Base-by-base conservation (phyloP, 768 basidiomycete species). In the Punctularia strigosozonata region DNA sequence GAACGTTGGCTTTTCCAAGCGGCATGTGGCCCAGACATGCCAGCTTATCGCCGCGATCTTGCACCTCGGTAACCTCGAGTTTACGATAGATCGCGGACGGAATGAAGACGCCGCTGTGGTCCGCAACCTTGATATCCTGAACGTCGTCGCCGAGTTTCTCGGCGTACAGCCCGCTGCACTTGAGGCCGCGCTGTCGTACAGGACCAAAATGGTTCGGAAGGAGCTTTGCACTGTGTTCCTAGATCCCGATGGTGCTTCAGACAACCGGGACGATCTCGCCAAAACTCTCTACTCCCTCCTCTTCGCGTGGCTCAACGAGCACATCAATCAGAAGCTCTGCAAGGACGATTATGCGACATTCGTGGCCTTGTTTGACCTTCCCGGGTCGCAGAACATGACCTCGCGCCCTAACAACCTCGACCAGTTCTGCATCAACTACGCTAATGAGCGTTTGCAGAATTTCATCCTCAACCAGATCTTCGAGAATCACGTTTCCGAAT, bases 181-280 rank as follows among this genome's bases (percentile, higher is more conserved):
- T 13, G 91, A 94, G 55, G 69, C 68, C 2, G 71, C 85, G 0
- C 65, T 99, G 30, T 86, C 89, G 0, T 94, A 91, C 73, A 86
- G 81, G 62, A 91, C 88, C 1, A 87, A 86, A 57, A 65, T 97
- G 40, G 76, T 97, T 53, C 85, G 89, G 58, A 95, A 91, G 63
- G 92, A 98, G 60, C 67, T 95, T n/a, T 95, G 90, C 58, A 95
- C 91, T 0, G 80, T 95, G 20, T 95, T 98, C 63, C 73, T 98
- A 32, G 92, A 98, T 54, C 79, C 86, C 0, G 92, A 98, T 52
- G 87, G 86, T 38, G 89, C 94, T 2, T 80, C 87, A 0, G 81
- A 85, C 51, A 95, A 97, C 48, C 69, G 92, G 32, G 94, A 98
- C 52, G 89, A 94, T 56, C 78, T 99, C 25, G 88, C 92, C 15